Percentiles rank a stretch among this genome's conserved stretches.
These are phyloP conservation scores for Hibiscus syriacus DNA, from an alignment of 345 rosid genomes.

Conservation along the genomic window DNA sequence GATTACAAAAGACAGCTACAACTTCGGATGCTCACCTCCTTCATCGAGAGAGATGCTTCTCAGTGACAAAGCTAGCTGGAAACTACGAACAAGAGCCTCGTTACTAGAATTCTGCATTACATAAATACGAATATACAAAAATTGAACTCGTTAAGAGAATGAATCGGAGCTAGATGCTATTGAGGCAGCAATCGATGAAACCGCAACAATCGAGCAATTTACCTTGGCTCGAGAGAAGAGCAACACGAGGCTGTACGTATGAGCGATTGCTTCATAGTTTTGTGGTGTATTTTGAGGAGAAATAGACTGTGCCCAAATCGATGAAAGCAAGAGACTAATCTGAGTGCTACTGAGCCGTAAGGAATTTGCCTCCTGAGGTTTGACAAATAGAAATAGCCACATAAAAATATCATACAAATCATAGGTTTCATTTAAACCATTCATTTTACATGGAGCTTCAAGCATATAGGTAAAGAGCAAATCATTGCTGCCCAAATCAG, in stretches of 20 bases:
- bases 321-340: conserved; percentile 85
- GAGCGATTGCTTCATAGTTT: conserved; percentile 89
- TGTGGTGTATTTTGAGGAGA: conserved; percentile 83
- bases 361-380: conserved; percentile 54
- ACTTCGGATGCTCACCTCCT: conserved; percentile 54
- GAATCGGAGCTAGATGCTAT: background rate
- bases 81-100: conserved; percentile 68
- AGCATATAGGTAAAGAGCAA: background rate
- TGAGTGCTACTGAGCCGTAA: conserved; percentile 87
- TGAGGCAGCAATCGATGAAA: too few species aligned
- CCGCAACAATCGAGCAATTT: conserved; percentile 14
- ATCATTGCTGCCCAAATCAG: background rate
- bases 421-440: conserved; percentile 4
- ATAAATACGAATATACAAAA: conserved; percentile 3
- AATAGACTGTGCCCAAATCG: conserved; percentile 89
- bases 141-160: background rate
- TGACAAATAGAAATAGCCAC: conserved; percentile 6
- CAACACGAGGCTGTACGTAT: conserved; percentile 83
- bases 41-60: conserved; percentile 61
- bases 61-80: conserved; percentile 87
- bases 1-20: background rate
- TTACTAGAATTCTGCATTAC: conserved; percentile 74
- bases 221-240: conserved; percentile 94
- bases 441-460: conserved; percentile 1
- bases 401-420: conserved; percentile 1